A percentile compares a stretch with the other conserved stretches of the same genome.
Evolutionary conservation across 257 asterid species (phyloP).

Genomic region (Eucommia ulmoides): DNA sequence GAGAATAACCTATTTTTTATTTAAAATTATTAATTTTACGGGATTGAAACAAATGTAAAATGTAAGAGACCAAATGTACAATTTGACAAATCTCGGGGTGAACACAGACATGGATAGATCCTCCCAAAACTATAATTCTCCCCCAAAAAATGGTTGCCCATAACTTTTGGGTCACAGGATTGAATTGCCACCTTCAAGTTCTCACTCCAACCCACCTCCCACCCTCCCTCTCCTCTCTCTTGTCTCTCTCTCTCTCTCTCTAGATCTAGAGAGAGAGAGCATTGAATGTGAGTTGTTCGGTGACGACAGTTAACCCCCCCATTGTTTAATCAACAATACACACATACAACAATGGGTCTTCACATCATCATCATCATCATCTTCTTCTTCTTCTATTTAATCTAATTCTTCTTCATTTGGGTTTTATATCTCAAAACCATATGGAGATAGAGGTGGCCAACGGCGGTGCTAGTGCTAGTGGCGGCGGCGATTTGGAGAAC

Average conservation of each 20-base stretch:
- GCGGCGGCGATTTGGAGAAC: slow-evolving; percentile 8
- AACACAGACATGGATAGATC: too few relatives aligned
- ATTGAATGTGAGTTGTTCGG: not conserved
- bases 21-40: too few relatives aligned
- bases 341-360: too few relatives aligned
- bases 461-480: slow-evolving; percentile 12
- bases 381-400: not conserved
- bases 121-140: too few relatives aligned
- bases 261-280: not conserved
- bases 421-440: not conserved
- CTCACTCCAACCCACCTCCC: not conserved
- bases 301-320: not conserved
- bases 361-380: not conserved
- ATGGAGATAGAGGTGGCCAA: slow-evolving; percentile 44
- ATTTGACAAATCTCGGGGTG: too few relatives aligned
- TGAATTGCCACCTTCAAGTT: not conserved
- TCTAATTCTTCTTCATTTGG: not conserved
- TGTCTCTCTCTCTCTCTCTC: not conserved
- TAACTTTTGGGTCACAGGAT: too few relatives aligned
- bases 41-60: too few relatives aligned
- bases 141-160: too few relatives aligned
- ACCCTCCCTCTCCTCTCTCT: not conserved
- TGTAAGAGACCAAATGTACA: too few relatives aligned
- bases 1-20: too few relatives aligned
- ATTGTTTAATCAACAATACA: too few relatives aligned